A percentile compares a stretch with the other conserved stretches of the same genome.
Evolutionary conservation across 1,284 basidiomycete genomes (phyloP).

Genomic region (Anthracocystis setariae): DNA sequence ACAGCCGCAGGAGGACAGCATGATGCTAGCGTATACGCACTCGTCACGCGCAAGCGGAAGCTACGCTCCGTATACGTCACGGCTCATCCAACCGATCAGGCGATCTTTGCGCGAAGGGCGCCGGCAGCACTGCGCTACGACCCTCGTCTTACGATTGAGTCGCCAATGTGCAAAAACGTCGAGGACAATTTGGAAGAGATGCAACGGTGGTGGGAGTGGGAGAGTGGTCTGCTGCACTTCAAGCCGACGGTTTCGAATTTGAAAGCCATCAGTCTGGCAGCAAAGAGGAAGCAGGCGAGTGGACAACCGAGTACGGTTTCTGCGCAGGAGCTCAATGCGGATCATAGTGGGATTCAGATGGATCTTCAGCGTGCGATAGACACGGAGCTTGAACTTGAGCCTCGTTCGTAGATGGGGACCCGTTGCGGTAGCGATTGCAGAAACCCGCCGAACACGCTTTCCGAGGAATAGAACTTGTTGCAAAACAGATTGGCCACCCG

Average conservation of each 20-base stretch:
- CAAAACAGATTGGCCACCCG: slow-evolving; percentile 71
- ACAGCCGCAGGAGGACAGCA: slow-evolving; percentile 22
- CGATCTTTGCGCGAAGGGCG: slow-evolving; percentile 50
- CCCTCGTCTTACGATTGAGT: slow-evolving; percentile 40
- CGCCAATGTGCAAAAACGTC: slow-evolving; percentile 39
- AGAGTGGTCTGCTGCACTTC: slow-evolving; percentile 45
- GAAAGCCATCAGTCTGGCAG: slow-evolving; percentile 37
- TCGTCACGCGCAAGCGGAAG: slow-evolving; percentile 47
- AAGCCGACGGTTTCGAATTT: slow-evolving; percentile 49
- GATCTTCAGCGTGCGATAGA: slow-evolving; percentile 40
- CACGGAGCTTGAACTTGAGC: slow-evolving; percentile 44
- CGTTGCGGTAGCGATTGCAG: too few species aligned
- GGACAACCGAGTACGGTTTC: slow-evolving; percentile 29
- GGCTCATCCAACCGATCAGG: slow-evolving; percentile 43
- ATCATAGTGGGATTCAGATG: slow-evolving; percentile 46
- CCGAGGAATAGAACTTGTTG: too few species aligned
- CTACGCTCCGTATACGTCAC: slow-evolving; percentile 47
- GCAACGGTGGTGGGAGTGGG: slow-evolving; percentile 53
- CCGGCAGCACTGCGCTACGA: slow-evolving; percentile 38
- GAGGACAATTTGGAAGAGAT: slow-evolving; percentile 50
- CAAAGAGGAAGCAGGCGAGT: slow-evolving; percentile 28
- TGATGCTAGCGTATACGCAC: slow-evolving; percentile 42
- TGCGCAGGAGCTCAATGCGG: slow-evolving; percentile 45
- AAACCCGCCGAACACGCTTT: too few species aligned
- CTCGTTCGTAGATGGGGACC: slow-evolving; percentile 6